These are phyloP conservation scores for Emergomyces pasteurianus DNA, from an alignment of 2,329 filamentous ascomycete genomes.

Conservation along the genomic window DNA sequence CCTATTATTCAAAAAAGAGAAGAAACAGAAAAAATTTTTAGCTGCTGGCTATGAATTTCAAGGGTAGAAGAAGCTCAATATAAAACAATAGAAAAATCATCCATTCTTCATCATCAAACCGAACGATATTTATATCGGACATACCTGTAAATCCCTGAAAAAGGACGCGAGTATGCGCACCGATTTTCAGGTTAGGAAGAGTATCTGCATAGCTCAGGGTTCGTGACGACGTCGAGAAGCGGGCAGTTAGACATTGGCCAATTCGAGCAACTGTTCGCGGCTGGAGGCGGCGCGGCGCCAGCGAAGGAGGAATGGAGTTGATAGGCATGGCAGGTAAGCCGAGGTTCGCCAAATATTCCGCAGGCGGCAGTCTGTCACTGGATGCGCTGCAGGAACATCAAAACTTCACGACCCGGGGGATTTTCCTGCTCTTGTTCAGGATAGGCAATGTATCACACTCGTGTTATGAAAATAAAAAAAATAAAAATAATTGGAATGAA, in stretches of 20 bases:
- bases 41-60: background rate
- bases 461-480: no score
- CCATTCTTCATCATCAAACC: background rate
- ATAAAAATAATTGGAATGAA: no score
- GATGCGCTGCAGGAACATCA: background rate
- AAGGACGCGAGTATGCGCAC: constrained; percentile 52
- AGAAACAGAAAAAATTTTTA: background rate
- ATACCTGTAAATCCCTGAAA: constrained; percentile 60
- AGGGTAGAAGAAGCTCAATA: background rate
- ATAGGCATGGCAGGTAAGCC: background rate
- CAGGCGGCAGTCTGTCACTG: background rate
- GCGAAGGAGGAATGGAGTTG: background rate
- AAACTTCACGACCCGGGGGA: background rate
- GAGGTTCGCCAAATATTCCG: background rate
- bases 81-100: background rate
- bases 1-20: constrained; percentile 15
- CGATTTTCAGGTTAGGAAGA: constrained; percentile 54
- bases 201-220: constrained; percentile 44
- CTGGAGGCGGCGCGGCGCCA: background rate
- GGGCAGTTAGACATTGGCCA: constrained; percentile 1
- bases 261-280: background rate
- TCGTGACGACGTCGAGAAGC: constrained; percentile 24
- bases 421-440: no score
- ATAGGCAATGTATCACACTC: background rate
- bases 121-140: background rate